Conservation (phyloP, 257 asterid species). For the Solanum piurae region DNA sequence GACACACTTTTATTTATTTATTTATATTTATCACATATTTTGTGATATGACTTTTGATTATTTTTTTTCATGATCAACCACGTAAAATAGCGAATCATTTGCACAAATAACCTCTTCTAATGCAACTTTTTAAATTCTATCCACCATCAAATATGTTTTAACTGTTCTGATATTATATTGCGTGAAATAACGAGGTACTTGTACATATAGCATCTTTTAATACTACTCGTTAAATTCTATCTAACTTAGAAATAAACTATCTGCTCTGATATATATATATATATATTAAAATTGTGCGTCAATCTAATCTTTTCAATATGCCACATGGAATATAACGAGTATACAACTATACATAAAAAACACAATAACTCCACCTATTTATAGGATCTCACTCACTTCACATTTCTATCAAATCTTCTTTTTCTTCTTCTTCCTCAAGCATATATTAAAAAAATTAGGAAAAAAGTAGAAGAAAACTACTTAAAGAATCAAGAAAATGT, state of each 20-base stretch:
- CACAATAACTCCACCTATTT: not conserved
- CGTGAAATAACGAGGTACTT: not conserved
- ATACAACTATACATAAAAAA: not conserved
- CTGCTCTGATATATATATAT: not conserved
- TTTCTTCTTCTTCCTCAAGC: not conserved
- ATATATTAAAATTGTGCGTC: not conserved
- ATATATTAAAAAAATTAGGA: not conserved
- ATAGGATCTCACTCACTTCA: not conserved
- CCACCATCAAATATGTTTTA: not conserved
- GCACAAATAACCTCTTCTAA: not conserved
- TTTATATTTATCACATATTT: not conserved
- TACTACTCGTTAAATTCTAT: no score
- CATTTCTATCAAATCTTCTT: not conserved
- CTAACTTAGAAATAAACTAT: no score
- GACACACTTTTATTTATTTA: not conserved
- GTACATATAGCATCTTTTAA: not conserved
- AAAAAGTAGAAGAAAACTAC: not conserved
- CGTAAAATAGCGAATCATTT: not conserved
- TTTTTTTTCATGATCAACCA: not conserved
- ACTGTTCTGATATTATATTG: not conserved
- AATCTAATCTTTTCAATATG: not conserved
- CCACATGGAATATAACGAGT: not conserved
- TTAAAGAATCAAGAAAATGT: conserved; percentile 15
- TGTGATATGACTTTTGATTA: not conserved
- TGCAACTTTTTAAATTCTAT: no score